These are phyloP conservation scores for Kalmusia sp. DNA, from an alignment of 2,329 filamentous ascomycete species.

Conservation along the genomic window DNA sequence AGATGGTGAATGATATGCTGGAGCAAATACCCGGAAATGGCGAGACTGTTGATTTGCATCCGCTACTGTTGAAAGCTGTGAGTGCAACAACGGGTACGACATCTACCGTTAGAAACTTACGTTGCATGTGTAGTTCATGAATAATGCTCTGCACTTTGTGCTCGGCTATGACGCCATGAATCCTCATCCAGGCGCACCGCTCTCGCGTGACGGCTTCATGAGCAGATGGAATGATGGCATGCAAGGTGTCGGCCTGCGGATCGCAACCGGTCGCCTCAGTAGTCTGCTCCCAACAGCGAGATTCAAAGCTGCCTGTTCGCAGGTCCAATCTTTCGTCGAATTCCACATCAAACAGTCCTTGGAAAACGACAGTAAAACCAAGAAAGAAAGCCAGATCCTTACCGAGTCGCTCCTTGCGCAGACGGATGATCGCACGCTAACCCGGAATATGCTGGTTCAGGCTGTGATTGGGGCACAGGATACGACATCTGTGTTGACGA, in stretches of 20 bases:
- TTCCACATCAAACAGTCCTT: not conserved
- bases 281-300: conserved; percentile 40
- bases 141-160: conserved; percentile 18
- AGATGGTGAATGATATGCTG: conserved; percentile 63
- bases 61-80: conserved; percentile 45
- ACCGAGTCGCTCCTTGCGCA: not conserved
- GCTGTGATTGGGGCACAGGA: conserved; percentile 1
- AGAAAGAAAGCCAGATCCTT: not conserved
- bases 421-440: not conserved
- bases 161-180: conserved; percentile 12
- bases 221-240: conserved; percentile 24
- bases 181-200: conserved; percentile 5
- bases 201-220: conserved; percentile 13
- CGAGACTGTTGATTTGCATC: conserved; percentile 31
- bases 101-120: not conserved
- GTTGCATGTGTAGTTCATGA: conserved; percentile 12
- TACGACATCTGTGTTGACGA: conserved; percentile 1
- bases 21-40: conserved; percentile 61
- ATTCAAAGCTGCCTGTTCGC: not conserved
- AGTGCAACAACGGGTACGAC: not conserved
- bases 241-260: conserved; percentile 24
- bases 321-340: conserved; percentile 1
- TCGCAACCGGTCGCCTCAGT: not conserved
- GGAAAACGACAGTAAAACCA: not conserved
- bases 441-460: conserved; percentile 1